These are phyloP conservation scores for Trypanosomatidae sp. DNA, from an alignment of 208 protist genomes.

Conservation along the genomic window DNA sequence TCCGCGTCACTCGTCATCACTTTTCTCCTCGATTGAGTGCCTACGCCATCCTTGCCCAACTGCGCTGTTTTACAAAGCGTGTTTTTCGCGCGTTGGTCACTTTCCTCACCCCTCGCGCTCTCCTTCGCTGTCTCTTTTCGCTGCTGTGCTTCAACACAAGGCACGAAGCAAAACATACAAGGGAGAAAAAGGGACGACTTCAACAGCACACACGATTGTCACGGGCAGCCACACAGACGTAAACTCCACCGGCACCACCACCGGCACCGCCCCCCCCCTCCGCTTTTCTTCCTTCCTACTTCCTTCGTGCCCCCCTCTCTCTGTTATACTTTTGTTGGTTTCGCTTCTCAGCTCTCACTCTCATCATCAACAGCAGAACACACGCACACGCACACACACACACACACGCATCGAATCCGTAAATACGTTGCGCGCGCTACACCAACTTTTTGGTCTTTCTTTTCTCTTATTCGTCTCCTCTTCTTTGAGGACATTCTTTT, in stretches of 20 bases:
- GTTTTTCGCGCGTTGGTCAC: not conserved
- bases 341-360: not conserved
- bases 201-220: too few relatives aligned
- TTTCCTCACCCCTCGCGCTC: not conserved
- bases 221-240: too few relatives aligned
- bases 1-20: not conserved
- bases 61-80: slow-evolving; percentile 2
- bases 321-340: not conserved
- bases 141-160: not conserved
- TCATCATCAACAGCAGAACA: not conserved
- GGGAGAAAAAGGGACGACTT: not conserved
- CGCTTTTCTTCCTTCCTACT: slow-evolving; percentile 2
- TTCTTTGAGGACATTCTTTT: not conserved
- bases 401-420: not conserved
- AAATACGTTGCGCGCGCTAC: not conserved
- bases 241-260: not conserved
- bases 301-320: not conserved
- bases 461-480: not conserved
- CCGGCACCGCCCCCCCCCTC: too few relatives aligned
- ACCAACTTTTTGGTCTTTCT: not conserved
- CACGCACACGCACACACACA: not conserved
- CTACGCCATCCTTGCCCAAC: not conserved
- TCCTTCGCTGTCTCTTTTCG: not conserved
- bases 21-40: not conserved
- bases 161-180: not conserved